phyloP scores from a whole-genome alignment of 2,329 filamentous ascomycete species.

The Pseudogymnoascus sp. region DNA sequence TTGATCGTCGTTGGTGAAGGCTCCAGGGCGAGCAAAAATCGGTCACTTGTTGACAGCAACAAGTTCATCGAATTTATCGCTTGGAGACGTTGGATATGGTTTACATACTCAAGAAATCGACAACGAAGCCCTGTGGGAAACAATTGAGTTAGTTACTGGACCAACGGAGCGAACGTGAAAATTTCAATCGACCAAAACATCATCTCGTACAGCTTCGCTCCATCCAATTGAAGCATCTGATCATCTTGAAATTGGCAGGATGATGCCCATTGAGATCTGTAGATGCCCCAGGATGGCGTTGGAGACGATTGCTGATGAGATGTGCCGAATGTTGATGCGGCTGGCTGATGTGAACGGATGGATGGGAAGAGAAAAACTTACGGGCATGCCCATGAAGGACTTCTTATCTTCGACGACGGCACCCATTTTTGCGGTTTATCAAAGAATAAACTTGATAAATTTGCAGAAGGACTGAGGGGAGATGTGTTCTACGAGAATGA shows the following conservation, averaged over 20 bases:
- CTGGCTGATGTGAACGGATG: background rate
- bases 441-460: conserved; percentile 33
- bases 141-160: conserved; percentile 21
- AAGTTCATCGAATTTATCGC: background rate
- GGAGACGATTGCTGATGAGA: conserved; percentile 16
- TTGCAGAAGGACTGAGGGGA: conserved; percentile 50
- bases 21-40: background rate
- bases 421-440: conserved; percentile 30
- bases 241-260: background rate
- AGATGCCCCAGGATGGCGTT: conserved; percentile 21
- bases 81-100: conserved; percentile 10
- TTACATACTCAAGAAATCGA: conserved; percentile 97
- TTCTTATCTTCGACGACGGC: conserved; percentile 36
- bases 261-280: conserved; percentile 22
- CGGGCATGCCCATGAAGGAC: conserved; percentile 61
- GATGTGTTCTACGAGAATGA: conserved; percentile 36
- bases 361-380: conserved; percentile 37
- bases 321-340: background rate
- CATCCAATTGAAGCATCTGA: conserved; percentile 12
- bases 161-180: conserved; percentile 14
- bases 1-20: background rate
- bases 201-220: conserved; percentile 15
- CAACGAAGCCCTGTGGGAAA: conserved; percentile 70
- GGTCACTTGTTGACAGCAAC: background rate
- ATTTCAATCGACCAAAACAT: conserved; percentile 16